Base-by-base conservation (phyloP, 805 yeast species). In the Metschnikowia gelsemii region DNA sequence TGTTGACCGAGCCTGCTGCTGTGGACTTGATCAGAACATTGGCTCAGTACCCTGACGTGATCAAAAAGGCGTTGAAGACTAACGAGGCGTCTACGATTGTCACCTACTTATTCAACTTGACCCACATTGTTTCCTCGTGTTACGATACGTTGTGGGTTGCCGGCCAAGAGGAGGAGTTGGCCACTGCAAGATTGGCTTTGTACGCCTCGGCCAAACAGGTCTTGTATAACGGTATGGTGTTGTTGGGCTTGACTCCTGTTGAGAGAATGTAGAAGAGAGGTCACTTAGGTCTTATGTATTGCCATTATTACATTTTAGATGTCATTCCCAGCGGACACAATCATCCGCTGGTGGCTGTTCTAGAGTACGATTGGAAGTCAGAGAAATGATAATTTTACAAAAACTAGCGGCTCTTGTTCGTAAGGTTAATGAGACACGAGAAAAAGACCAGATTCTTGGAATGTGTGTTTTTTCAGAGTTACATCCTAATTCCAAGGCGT, bases 211-310 rank as follows among this genome's bases (percentile, higher is more conserved):
- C 96, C 38, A 82, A 90, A 68, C 95, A 85, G 69, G 95, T 88
- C 9, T 73, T 93, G 54, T 73, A 73, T 68, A 90, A 89, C 59
- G 99, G 97, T 72, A 82, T 93, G 89, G 72, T 72, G 33, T 71
- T 93, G 59, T 72, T 93, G 58, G 96, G 97, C 43, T 76, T 93
- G 62, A 89, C 97, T 32, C 98, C 99, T n/a, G 98, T 93, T 48
- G 96, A 91, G 57, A 84, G 98, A 79, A 91, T 91, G 98, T 91
- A 74, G 68, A n/a, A n/a, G n/a, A n/a, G n/a, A n/a, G n/a, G n/a
- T n/a, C n/a, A n/a, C n/a, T n/a, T n/a, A n/a, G n/a, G n/a, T n/a
- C n/a, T n/a, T n/a, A n/a, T n/a, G n/a, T n/a, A n/a, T 22, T 22
- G 7, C 25, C 25, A 11, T 7, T 7, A 8, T 22, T 22, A 7